Base-by-base conservation (phyloP, 2,329 filamentous ascomycete genomes). In the Pseudopyrenochaeta lycopersici region DNA sequence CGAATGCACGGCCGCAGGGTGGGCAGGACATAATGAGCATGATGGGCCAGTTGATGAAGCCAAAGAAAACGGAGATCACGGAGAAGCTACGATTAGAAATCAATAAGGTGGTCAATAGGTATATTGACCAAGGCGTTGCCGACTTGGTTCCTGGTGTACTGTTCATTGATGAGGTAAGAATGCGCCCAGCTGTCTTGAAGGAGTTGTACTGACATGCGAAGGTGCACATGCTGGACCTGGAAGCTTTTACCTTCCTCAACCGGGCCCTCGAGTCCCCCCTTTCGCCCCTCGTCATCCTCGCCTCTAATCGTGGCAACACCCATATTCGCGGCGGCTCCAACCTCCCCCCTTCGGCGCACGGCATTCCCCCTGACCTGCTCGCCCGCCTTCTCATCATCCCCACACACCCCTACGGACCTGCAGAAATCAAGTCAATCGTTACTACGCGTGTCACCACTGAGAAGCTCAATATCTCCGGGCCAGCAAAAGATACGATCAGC, bases 41-140 rank as follows among this genome's bases (percentile, higher is more conserved):
- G 95, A 98, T 99, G 94, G 95, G 95, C 69, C 95, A 99, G 79
- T 81, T 99, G 72, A 97, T 98, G 92, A 98, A 98, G 85, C 95
- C 95, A 58, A 96, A 96, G 82, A 97, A 97, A 88, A 99, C 95
- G 5, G 95, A 99, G 77, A 98, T 99, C 72, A 99, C 95, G 27
- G 95, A 99, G 79, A 99, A 99, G 82, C 82, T 99, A 71, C 87
- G 95, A 56, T 83, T 86, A 50, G 95, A 99, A 81, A 98, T 99
- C 81, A 97, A 99, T 86, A 98, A 98, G 81, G 94, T 99, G 27
- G 95, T 99, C 64, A 97, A 92, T 84, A 92, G 94, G 77, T 99
- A 98, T 79, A 99, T 99, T 66, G 95, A 98, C 75, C 94, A 98
- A 80, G 95, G 95, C 58, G 92, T 98, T 29, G 95, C 95, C 6